Percentiles rank a stretch among this genome's conserved stretches.
phyloP scores from a whole-genome alignment of 2,329 filamentous ascomycete genomes.

The Colletotrichum endophyticum region DNA sequence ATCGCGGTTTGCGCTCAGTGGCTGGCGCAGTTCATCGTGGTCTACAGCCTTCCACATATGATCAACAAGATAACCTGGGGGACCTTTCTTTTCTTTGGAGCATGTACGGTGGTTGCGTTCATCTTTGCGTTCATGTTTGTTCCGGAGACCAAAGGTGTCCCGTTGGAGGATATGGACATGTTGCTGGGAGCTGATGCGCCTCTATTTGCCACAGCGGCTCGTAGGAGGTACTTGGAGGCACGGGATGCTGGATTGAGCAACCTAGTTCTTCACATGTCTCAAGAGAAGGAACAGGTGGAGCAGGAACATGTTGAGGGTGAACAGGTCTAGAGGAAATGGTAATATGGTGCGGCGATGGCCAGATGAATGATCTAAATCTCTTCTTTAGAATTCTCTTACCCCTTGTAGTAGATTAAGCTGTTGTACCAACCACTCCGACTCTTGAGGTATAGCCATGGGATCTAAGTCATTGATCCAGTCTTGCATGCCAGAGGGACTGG shows the following conservation, averaged over 20 bases:
- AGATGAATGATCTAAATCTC: not conserved
- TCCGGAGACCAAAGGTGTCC: not conserved
- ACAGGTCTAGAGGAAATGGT: not conserved
- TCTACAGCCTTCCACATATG: not conserved
- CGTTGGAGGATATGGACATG: not conserved
- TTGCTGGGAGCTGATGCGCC: not conserved
- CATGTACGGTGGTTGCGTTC: not conserved
- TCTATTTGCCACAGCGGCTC: not conserved
- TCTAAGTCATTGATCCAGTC: conserved; percentile 25
- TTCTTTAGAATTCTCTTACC: not conserved
- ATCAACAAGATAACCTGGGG: not conserved
- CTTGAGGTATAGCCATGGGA: conserved; percentile 17
- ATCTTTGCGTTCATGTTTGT: not conserved
- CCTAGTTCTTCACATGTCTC: not conserved
- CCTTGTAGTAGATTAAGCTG: conserved; percentile 22
- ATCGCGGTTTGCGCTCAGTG: not conserved
- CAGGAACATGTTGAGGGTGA: not conserved
- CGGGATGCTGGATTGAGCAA: not conserved
- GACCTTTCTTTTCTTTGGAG: not conserved
- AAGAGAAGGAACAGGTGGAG: not conserved
- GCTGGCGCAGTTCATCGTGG: not conserved
- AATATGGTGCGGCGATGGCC: not conserved
- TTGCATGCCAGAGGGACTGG: conserved; percentile 4
- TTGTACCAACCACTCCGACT: conserved; percentile 25
- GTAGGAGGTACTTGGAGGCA: not conserved